Evolutionary conservation across 331 rosid species (phyloP).

Genomic region (Spiraea crenata): DNA sequence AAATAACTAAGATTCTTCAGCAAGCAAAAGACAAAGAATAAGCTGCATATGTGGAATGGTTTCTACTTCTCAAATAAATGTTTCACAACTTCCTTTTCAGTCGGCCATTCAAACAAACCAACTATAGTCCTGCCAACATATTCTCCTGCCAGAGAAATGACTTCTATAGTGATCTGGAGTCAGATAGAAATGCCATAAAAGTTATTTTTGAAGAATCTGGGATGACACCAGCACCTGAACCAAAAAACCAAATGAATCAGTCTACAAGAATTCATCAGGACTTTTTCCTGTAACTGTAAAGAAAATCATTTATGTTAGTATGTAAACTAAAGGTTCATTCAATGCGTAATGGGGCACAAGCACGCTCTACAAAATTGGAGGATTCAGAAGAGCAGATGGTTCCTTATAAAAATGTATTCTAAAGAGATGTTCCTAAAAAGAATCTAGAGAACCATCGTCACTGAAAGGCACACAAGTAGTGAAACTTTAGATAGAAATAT

Average conservation of each 20-base stretch:
- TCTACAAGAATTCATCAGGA: neutral
- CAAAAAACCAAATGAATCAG: conserved; percentile 36
- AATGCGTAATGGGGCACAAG: neutral
- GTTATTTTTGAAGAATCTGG: conserved; percentile 33
- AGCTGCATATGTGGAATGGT: conserved; percentile 4
- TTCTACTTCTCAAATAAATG: conserved; percentile 19
- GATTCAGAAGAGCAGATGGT: conserved; percentile 1
- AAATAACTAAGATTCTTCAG: conserved; percentile 17
- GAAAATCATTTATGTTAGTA: neutral
- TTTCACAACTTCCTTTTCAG: conserved; percentile 27
- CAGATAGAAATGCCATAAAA: conserved; percentile 27
- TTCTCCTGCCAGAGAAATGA: neutral
- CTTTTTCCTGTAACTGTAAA: neutral
- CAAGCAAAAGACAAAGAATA: neutral
- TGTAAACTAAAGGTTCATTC: neutral
- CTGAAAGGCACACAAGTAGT: neutral
- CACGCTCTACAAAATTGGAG: neutral
- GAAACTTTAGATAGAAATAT: neutral
- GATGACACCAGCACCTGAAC: conserved; percentile 21
- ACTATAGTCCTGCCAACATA: conserved; percentile 22
- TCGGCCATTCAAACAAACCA: conserved; percentile 22
- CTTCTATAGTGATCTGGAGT: conserved; percentile 6
- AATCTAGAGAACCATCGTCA: neutral
- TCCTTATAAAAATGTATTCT: neutral
- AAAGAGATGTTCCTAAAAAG: neutral